These are phyloP conservation scores for Umbilicus rupestris DNA, from an alignment of 164 flowering plant genomes.

Conservation along the genomic window DNA sequence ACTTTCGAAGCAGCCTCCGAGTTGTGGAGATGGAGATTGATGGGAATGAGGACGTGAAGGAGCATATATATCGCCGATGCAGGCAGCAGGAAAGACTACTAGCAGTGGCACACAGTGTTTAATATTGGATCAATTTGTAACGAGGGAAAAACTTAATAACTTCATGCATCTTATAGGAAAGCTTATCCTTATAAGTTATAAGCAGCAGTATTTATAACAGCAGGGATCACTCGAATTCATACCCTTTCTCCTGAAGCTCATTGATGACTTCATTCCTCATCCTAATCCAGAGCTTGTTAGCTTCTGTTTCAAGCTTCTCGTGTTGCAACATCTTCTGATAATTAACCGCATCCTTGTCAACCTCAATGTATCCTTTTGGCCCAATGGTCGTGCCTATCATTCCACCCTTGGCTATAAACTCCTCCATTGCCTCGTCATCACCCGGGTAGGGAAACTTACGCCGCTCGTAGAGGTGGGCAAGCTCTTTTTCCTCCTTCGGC, in stretches of 20 bases:
- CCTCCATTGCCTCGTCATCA: constrained; percentile 80
- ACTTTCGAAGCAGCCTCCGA: too few species aligned
- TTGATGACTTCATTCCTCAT: constrained; percentile 82
- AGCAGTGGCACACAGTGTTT: too few species aligned
- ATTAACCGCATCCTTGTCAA: constrained; percentile 35
- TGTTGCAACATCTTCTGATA: constrained; percentile 58
- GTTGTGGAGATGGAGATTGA: too few species aligned
- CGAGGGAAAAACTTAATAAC: too few species aligned
- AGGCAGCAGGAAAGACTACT: too few species aligned
- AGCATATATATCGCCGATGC: too few species aligned
- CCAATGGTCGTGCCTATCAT: constrained; percentile 75
- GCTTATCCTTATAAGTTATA: too few species aligned
- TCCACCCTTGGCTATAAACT: constrained; percentile 77
- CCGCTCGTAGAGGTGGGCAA: constrained; percentile 78
- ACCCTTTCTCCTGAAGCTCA: constrained; percentile 85
- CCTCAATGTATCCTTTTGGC: constrained; percentile 58
- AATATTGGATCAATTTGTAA: too few species aligned
- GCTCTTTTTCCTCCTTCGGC: constrained; percentile 82
- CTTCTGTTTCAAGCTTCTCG: constrained; percentile 65
- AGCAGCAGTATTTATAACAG: too few species aligned
- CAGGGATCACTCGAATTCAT: constrained; percentile 45
- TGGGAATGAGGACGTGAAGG: too few species aligned
- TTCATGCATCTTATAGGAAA: too few species aligned
- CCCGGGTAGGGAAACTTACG: constrained; percentile 76
- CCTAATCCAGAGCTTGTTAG: constrained; percentile 68